Conservation (phyloP, 371 early-diverging fungal species). For the Mucor piriformis region DNA sequence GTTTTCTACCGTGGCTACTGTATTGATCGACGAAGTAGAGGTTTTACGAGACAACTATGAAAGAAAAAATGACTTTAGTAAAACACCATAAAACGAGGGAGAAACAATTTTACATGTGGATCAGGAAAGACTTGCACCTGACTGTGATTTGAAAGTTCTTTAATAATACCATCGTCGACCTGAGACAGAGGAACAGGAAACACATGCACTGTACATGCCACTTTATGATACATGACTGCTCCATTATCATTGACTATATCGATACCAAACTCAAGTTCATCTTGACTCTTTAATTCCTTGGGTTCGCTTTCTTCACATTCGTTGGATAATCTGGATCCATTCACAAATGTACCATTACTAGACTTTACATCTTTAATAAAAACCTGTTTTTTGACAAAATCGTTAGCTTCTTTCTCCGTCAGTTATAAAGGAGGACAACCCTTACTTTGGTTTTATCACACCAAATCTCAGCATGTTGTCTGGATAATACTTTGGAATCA, state of each 20-base stretch:
- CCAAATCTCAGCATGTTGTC: conserved; percentile 87
- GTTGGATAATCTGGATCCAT: conserved; percentile 71
- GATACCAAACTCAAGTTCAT: conserved; percentile 85
- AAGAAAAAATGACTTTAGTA: not conserved
- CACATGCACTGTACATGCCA: conserved; percentile 62
- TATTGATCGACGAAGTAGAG: conserved; percentile 13
- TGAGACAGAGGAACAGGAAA: conserved; percentile 41
- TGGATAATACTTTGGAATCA: conserved; percentile 84
- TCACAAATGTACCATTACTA: conserved; percentile 89
- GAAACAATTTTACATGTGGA: conserved; percentile 2
- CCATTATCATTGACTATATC: conserved; percentile 77
- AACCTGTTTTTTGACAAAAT: conserved; percentile 48
- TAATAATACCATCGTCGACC: conserved; percentile 34
- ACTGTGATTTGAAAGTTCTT: conserved; percentile 18
- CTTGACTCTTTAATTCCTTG: conserved; percentile 63
- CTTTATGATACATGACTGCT: conserved; percentile 72
- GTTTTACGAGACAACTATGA: conserved; percentile 10
- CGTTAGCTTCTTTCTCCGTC: no score
- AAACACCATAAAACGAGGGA: not conserved
- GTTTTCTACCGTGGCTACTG: conserved; percentile 6
- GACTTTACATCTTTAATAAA: conserved; percentile 81
- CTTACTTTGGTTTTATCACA: conserved; percentile 69
- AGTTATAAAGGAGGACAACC: no score
- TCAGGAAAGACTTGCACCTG: conserved; percentile 13
- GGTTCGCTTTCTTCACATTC: conserved; percentile 72